Base-by-base conservation (phyloP, 2,329 filamentous ascomycete species). In the Clonostachys rhizophaga region DNA sequence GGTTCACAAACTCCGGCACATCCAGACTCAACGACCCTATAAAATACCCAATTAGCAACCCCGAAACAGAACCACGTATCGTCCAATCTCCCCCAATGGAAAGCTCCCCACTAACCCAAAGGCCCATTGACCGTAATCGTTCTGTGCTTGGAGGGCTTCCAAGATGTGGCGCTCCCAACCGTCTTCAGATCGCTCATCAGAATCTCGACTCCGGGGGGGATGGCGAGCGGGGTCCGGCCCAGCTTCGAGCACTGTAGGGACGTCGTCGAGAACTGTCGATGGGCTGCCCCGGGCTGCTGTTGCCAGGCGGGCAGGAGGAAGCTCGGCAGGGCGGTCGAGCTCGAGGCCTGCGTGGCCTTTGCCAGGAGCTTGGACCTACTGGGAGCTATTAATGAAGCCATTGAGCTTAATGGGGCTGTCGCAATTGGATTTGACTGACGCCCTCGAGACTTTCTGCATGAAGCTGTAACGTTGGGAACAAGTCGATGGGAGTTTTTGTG, bases 161-260 rank as follows among this genome's bases (percentile, higher is more conserved):
- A 84, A 37, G 79, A 79, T 39, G 80, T 83, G 46, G 72, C 69
- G 51, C 79, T 75, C 54, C 68, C 74, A 60, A 72, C 71, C 33
- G 74, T 59, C 46, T 65, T 69, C 5, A 84, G 79, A 50, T 90
- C 79, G 50, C 87, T 78, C 49, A 91, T 70, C 11, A 81, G 71
- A 40, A 99, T 75, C 45, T 86, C 86, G 48, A 99, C 94, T 52
- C 89, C 88, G 0, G 88, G 85, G 1, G 92, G 92, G 34, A 96
- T 76, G 47, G 89, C 84, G 46, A 96, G 79, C 20, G 88, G 81
- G 50, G 87, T 87, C 57, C 83, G 79, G 57, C 94, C 94, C 52
- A 99, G 86, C 75, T 96, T 94, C 41, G 92, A 96, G 49, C 75
- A 70, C 56, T 77, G 75, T 62, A 70, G 68, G 46, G 81, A 63